Evolutionary conservation across 352 stramenopile species (phyloP).

Genomic region (Phytophthora meadii): DNA sequence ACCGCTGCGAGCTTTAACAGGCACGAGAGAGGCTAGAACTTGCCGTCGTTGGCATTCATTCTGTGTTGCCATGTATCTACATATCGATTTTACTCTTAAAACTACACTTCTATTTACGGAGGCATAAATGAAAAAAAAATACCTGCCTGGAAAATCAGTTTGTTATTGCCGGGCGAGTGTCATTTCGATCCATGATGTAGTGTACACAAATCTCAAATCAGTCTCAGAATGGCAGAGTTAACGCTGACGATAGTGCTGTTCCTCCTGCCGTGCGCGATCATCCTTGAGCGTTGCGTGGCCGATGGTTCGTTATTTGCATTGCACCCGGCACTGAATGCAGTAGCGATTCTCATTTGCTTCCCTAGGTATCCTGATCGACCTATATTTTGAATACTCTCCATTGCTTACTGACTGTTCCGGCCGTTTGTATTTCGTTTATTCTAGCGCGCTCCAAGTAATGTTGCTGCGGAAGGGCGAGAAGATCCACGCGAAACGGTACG

Average conservation of each 20-base stretch:
- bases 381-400: slow-evolving; percentile 3
- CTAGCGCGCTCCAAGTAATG: slow-evolving; percentile 63
- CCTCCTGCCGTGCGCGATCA: slow-evolving; percentile 48
- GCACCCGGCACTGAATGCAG: slow-evolving; percentile 58
- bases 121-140: too few relatives aligned
- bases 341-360: slow-evolving; percentile 62
- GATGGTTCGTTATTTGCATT: slow-evolving; percentile 61
- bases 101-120: too few relatives aligned
- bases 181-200: too few relatives aligned
- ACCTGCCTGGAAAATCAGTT: too few relatives aligned
- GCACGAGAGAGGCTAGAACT: slow-evolving; percentile 23
- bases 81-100: too few relatives aligned
- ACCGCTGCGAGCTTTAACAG: neutral
- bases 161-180: too few relatives aligned
- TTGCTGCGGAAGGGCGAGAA: slow-evolving; percentile 54
- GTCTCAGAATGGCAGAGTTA: slow-evolving; percentile 18
- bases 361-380: slow-evolving; percentile 36
- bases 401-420: slow-evolving; percentile 12
- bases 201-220: neutral
- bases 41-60: neutral
- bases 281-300: slow-evolving; percentile 54
- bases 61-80: too few relatives aligned
- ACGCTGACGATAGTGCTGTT: slow-evolving; percentile 53
- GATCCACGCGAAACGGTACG: slow-evolving; percentile 48
- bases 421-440: slow-evolving; percentile 8